Evolutionary conservation across 163 green algal genomes (phyloP), one percentile per base, ranked within the genome.

Genomic region (Chloromonas sp.): DNA sequence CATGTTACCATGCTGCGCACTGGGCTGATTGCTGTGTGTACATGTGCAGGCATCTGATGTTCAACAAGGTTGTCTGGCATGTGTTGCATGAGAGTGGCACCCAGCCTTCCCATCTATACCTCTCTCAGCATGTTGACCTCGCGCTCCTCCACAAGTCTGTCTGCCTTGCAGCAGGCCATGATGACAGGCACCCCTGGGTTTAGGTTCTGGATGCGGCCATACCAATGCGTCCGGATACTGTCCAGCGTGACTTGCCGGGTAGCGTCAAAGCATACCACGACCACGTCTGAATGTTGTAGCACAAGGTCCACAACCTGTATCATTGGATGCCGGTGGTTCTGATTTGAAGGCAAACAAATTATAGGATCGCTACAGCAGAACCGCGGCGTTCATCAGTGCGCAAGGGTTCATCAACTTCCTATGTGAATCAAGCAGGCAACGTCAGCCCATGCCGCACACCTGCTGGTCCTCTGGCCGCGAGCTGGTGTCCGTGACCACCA

Each of bases 401-500:
- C 78, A 66, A n/a, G 61, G 61, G 13, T n/a, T 61, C 57, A 36
- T 8, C 13, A 82, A 36, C n/a, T 36, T 36, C 36, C 36, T 36
- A 36, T 36, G 36, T 36, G 36, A 36, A 36, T 36, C 36, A 36
- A 36, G 36, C 36, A 36, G 36, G 36, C 36, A 36, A 36, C 36
- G 36, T 36, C 36, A 36, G 36, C 36, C 36, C 36, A 36, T 36
- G 36, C 36, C 36, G 36, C 82, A 13, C 71, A 82, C 82, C 60
- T 81, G 59, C 60, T 87, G 87, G 85, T 97, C 95, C 82, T 98
- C 94, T 1, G 91, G 89, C 58, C 92, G 84, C 8, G 92, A 95
- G 5, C 89, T 95, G 0, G 96, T 98, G 89, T 98, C 96, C 11
- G 93, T 94, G 0, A 98, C 88, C n/a, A 96, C 82, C 11, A 98